A percentile compares a stretch with the other conserved stretches of the same genome.
These are phyloP conservation scores for Solanum virginianum DNA, from an alignment of 257 asterid species.

Conservation along the genomic window DNA sequence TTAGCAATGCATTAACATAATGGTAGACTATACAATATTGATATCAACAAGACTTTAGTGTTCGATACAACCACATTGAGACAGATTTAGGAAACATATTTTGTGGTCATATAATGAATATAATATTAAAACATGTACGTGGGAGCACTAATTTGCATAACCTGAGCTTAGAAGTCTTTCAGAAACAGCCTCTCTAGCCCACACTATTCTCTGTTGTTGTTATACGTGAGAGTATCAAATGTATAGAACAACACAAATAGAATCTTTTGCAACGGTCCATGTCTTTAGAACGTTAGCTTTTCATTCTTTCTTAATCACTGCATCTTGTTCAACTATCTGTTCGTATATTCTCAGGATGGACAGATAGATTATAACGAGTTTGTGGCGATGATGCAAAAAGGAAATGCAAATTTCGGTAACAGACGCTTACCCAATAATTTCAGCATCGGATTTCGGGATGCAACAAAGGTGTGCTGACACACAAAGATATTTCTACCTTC, in stretches of 20 bases:
- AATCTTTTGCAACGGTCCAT: neutral
- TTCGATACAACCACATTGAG: neutral
- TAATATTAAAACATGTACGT: neutral
- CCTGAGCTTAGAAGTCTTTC: neutral
- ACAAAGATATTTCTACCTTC: neutral
- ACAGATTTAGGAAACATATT: neutral
- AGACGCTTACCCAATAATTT: neutral
- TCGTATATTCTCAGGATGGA: slow-evolving; percentile 13
- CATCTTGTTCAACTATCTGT: neutral
- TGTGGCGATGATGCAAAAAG: slow-evolving; percentile 22
- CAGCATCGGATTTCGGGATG: slow-evolving; percentile 2
- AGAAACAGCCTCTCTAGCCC: neutral
- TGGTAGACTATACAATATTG: neutral
- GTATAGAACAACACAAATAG: neutral
- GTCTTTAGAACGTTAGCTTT: neutral
- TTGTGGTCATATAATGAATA: neutral
- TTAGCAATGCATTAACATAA: neutral
- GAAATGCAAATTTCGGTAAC: slow-evolving; percentile 3
- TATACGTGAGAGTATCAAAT: neutral
- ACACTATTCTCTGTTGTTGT: neutral
- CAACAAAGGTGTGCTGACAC: slow-evolving; percentile 6
- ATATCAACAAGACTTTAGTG: neutral
- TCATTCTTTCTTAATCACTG: neutral
- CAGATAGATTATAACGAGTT: slow-evolving; percentile 19
- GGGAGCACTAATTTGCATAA: neutral